Evolutionary conservation across 345 rosid species (phyloP).

Genomic region (Anacardium occidentale): DNA sequence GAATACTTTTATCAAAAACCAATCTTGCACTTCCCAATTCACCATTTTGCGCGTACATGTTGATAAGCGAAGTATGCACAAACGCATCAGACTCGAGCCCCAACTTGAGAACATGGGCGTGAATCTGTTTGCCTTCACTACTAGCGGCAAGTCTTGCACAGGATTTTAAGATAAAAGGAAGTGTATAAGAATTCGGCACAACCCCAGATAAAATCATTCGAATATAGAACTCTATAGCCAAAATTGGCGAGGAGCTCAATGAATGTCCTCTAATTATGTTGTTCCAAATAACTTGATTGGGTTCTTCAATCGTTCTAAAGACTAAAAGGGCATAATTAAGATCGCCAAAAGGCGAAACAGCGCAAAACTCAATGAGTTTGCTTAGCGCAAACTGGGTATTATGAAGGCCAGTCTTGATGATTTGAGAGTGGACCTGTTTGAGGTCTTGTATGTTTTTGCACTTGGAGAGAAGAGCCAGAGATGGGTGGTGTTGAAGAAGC

Average conservation of each 20-base stretch:
- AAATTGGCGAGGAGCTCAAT: slow-evolving; percentile 40
- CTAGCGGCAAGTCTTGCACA: slow-evolving; percentile 39
- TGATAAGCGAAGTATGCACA: slow-evolving; percentile 62
- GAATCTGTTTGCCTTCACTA: slow-evolving; percentile 57
- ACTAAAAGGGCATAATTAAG: slow-evolving; percentile 52
- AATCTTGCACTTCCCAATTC: slow-evolving; percentile 42
- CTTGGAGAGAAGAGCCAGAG: slow-evolving; percentile 54
- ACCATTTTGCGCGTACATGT: slow-evolving; percentile 54
- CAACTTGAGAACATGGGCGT: slow-evolving; percentile 53
- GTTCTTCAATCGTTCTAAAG: slow-evolving; percentile 52
- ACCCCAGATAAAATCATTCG: slow-evolving; percentile 50
- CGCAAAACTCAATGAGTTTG: slow-evolving; percentile 64
- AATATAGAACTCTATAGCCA: slow-evolving; percentile 44
- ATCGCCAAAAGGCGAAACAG: slow-evolving; percentile 57
- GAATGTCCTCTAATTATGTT: slow-evolving; percentile 56
- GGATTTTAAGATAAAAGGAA: slow-evolving; percentile 65
- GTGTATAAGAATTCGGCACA: slow-evolving; percentile 54
- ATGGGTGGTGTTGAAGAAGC: slow-evolving; percentile 52
- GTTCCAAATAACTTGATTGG: slow-evolving; percentile 65
- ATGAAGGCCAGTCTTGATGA: slow-evolving; percentile 73
- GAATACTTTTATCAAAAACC: slow-evolving; percentile 51
- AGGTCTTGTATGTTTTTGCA: slow-evolving; percentile 51
- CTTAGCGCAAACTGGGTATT: slow-evolving; percentile 70
- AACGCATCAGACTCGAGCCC: slow-evolving; percentile 53
- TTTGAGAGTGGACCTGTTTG: slow-evolving; percentile 54